Evolutionary conservation across 768 basidiomycete species (phyloP), one percentile per base, ranked within the genome.

Genomic region (Boletus sp.): DNA sequence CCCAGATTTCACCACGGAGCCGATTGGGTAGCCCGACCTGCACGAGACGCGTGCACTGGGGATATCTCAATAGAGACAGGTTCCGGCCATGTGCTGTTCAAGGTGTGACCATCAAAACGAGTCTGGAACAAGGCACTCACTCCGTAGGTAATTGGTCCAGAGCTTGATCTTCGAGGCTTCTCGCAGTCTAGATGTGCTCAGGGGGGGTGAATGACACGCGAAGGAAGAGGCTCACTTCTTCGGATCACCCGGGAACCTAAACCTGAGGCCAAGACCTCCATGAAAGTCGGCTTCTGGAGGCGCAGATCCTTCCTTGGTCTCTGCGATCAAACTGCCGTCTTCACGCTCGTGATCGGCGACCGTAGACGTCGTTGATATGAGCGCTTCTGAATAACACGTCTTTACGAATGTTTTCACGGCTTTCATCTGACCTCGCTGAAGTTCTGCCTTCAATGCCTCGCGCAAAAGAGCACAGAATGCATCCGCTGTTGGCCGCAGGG

Each of bases 1-100:
- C 97, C 97, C 97, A 99, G 77, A 98, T 89, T 71, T 98, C 97
- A 14, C 97, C 97, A 24, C 97, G 84, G 9, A 99, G 79, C 17
- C 94, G 80, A 64, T 95, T 97, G 2, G 97, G 97, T 4, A 99
- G 80, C 47, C 97, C 97, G 52, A 98, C 96, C 75, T 97, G 96
- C 1, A 98, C 89, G 29, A 99, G 83, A n/a, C 97, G 89, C 41
- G 95, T 97, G 67, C 93, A 94, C 71, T 95, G 90, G 0, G 97
- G 96, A 72, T 98, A 99, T 33, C 96, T 90, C 18, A 98, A 78
- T 29, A 98, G 82, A 0, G 97, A 95, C n/a, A 98, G 79, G 67
- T 94, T 94, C 28, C 97, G 87, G 20, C 97, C 97, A 65, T 98
- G 94, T 4, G 82, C 92, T 97, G 8, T 49, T 44, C 30, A 24